Percentiles rank a stretch among this genome's conserved stretches.
These are phyloP conservation scores for Termitomyces sp. DNA, from an alignment of 768 basidiomycete species.

Conservation along the genomic window DNA sequence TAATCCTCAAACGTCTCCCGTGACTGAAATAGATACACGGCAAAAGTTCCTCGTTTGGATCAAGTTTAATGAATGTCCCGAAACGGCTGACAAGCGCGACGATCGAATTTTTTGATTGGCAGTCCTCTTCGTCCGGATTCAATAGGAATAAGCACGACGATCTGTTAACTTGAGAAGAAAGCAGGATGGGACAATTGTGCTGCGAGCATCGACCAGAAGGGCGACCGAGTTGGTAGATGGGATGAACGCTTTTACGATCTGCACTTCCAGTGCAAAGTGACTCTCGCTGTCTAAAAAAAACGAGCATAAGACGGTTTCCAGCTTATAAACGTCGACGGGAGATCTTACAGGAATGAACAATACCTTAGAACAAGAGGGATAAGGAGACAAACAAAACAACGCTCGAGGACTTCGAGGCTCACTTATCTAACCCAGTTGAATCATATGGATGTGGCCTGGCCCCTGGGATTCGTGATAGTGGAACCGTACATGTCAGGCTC, in stretches of 20 bases:
- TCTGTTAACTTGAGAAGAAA: background rate
- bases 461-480: no score
- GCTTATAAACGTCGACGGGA: background rate
- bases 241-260: background rate
- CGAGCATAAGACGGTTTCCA: background rate
- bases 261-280: background rate
- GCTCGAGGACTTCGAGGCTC: no score
- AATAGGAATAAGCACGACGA: background rate
- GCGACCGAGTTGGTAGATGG: background rate
- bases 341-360: background rate
- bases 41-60: background rate
- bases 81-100: background rate
- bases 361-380: background rate
- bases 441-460: no score
- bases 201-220: background rate
- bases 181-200: background rate
- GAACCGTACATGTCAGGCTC: no score
- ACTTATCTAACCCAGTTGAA: no score
- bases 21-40: background rate
- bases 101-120: background rate
- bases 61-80: background rate
- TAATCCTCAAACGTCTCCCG: background rate
- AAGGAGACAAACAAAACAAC: background rate
- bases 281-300: no score
- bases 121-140: background rate